A percentile compares a stretch with the other conserved stretches of the same genome.
Conservation (phyloP, 2,329 filamentous ascomycete genomes). For the Escovopsis sp. region DNA sequence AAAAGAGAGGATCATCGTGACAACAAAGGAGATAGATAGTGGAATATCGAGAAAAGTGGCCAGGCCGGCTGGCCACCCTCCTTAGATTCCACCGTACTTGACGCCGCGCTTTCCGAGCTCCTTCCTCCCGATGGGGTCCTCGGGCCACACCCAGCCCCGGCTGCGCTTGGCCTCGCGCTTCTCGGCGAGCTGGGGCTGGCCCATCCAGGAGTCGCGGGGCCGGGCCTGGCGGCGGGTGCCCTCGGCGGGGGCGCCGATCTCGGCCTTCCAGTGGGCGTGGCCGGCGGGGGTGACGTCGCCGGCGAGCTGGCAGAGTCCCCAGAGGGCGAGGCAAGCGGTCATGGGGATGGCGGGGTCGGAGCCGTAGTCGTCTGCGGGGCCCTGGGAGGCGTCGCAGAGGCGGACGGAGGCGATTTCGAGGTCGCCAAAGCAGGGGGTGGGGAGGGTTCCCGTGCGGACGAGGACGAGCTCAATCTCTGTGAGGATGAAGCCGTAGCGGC, state of each 20-base stretch:
- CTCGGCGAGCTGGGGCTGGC: conserved; percentile 55
- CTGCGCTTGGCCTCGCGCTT: conserved; percentile 63
- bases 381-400: conserved; percentile 29
- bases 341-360: conserved; percentile 28
- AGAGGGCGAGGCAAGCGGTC: conserved; percentile 60
- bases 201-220: conserved; percentile 62
- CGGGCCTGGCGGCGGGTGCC: conserved; percentile 55
- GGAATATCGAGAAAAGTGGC: not conserved
- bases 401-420: conserved; percentile 57
- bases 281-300: conserved; percentile 38
- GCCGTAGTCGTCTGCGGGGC: conserved; percentile 7
- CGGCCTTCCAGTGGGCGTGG: conserved; percentile 49
- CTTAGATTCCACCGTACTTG: conserved; percentile 29
- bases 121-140: conserved; percentile 57
- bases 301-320: conserved; percentile 62
- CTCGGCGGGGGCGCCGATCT: conserved; percentile 62
- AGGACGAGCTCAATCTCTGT: conserved; percentile 91
- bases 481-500: conserved; percentile 89
- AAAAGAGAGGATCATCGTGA: not conserved
- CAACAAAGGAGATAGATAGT: not conserved
- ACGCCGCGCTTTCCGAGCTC: conserved; percentile 56
- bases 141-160: conserved; percentile 61
- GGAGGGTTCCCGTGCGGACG: conserved; percentile 62
- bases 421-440: conserved; percentile 73
- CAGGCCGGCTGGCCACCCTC: not conserved